Base-by-base conservation (phyloP, 2,329 filamentous ascomycete species). In the Paecilomyces sp. region DNA sequence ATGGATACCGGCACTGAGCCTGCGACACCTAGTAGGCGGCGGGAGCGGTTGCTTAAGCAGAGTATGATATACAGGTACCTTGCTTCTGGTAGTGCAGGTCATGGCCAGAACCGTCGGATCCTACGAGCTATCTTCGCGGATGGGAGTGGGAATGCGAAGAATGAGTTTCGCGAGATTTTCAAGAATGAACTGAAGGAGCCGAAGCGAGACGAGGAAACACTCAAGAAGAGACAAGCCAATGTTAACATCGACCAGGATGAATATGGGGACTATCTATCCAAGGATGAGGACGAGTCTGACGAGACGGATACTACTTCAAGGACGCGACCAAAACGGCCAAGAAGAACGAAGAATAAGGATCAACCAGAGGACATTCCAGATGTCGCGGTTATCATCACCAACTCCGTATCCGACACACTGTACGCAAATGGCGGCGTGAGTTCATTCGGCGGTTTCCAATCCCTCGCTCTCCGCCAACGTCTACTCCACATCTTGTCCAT, bases 81-180 rank as follows among this genome's bases (percentile, higher is more conserved):
- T n/a, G 63, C 65, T 3, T 65, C 67, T 0, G 67, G 66, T 5
- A 65, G 62, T 9, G 65, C 66, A 18, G 67, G 68, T 9, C 70
- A 68, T 41, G 74, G 75, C 7, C 70, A 68, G 24, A 67, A 74
- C 25, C 71, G 78, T 57, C 72, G 77, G 50, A 78, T 81, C 24
- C 54, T 81, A 11, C 69, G 77, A 22, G 75, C 79, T 22, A 74
- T 81, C 51, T 81, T 81, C 64, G 78, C 79, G 3, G 74, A 80
- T 64, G 79, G 78, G 8, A 66, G 68, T 36, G 60, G 66, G 12
- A 63, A 60, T 15, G 68, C 74, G 4, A 62, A 71, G 22, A 75
- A 71, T 50, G 77, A 80, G 61, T 81, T 81, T 61, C 70, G 72
- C 11, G 67, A 78, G 51, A 70, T 81, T 3, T 81, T 80, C 61